phyloP scores from a whole-genome alignment of 2,329 filamentous ascomycete species.

The Chaetomium globosum region DNA sequence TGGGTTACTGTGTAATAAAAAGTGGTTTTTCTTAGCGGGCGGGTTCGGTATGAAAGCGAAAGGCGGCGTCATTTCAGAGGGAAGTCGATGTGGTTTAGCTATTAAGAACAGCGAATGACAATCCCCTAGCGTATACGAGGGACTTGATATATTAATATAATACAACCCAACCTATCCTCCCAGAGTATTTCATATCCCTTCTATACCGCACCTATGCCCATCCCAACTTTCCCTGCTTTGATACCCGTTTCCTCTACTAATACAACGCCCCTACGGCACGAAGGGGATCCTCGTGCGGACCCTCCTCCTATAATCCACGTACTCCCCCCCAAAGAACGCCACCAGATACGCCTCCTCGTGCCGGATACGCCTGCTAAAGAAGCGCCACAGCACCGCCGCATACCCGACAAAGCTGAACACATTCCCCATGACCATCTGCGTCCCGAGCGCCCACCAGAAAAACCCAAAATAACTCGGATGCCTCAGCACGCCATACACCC shows the following conservation, averaged over 20 bases:
- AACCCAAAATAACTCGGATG: slow-evolving; percentile 98
- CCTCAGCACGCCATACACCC: slow-evolving; percentile 73
- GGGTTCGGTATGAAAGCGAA: not conserved
- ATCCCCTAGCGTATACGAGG: not conserved
- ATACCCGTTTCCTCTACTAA: not conserved
- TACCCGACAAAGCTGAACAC: slow-evolving; percentile 75
- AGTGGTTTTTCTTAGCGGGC: not conserved
- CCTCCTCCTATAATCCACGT: slow-evolving; percentile 69
- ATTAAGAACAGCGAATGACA: not conserved
- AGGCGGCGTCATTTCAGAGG: not conserved
- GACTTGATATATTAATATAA: not conserved
- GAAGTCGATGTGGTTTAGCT: not conserved
- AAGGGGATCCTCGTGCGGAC: slow-evolving; percentile 83
- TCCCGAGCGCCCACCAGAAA: slow-evolving; percentile 97
- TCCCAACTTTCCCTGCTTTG: not conserved
- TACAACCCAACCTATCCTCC: not conserved
- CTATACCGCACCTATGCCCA: not conserved
- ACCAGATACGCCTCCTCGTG: slow-evolving; percentile 79
- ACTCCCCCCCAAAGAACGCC: slow-evolving; percentile 82
- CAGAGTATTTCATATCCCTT: not conserved
- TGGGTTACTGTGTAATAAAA: not conserved
- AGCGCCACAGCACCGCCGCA: slow-evolving; percentile 75
- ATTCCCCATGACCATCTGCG: slow-evolving; percentile 88
- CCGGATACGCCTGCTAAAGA: slow-evolving; percentile 74
- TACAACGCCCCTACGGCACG: slow-evolving; percentile 46